Evolutionary conservation across 768 basidiomycete genomes (phyloP), one percentile per base, ranked within the genome.

Genomic region (Russula sp.): DNA sequence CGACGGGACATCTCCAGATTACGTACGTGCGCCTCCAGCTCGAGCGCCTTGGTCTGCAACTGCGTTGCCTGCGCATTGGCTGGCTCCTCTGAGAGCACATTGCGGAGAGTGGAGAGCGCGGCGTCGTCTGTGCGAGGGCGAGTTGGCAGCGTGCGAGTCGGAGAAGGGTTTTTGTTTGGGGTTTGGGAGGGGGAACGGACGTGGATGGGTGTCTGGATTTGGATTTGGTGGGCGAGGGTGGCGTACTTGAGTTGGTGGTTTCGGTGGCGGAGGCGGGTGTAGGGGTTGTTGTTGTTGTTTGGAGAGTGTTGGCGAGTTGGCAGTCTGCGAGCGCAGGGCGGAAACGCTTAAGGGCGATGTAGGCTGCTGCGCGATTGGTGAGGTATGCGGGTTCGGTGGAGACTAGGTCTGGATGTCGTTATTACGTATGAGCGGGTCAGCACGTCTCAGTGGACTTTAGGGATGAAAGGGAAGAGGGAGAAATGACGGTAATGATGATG

Each of bases 311-410:
- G 5, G 92, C 92, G 40, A 79, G 79, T 73, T 91, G 91, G 71
- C 91, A 94, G 71, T 95, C 92, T 42, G 80, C 81, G 20, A 94
- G 78, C 0, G 93, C 93, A 0, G 78, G 76, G 36, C 84, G 80
- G 79, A 88, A 94, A 38, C 83, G 83, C 72, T 93, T 92, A 57
- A 90, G 72, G 0, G 85, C 84, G 84, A 95, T 94, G 72, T 87
- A 84, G 2, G 92, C 87, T 0, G 93, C 92, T 0, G 93, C 92
- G 32, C 92, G 85, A 73, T 95, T 95, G 0, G 91, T 90, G 66
- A 88, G 78, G 71, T 89, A 94, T 3, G 88, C 81, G 0, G 92
- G 84, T 73, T 94, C 89, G 1, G 69, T 67, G 3, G 73, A 61
- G n/a, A 67, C 63, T 14, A 73, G 60, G 10, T 73, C 76, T 76